A percentile compares a stretch with the other conserved stretches of the same genome.
Evolutionary conservation across 2,329 filamentous ascomycete genomes (phyloP).

Genomic region (Juglanconis oblonga): DNA sequence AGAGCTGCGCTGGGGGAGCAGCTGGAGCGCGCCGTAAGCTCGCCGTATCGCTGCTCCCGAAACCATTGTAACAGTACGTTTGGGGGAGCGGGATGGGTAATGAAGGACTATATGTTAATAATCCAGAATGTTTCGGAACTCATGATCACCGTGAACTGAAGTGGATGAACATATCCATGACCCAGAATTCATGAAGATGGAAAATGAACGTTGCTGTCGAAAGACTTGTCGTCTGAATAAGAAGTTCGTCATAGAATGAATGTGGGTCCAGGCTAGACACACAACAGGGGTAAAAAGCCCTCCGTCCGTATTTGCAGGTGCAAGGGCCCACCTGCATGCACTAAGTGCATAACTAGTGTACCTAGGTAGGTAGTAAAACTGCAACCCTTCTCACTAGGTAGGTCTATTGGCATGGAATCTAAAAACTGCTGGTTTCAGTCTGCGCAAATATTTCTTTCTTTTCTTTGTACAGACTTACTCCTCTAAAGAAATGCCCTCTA

Average conservation of each 20-base stretch:
- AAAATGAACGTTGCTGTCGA: background rate
- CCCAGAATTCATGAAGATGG: background rate
- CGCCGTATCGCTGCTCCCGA: slow-evolving; percentile 45
- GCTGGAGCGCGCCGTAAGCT: slow-evolving; percentile 26
- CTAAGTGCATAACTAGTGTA: background rate
- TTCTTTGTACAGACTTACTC: too few relatives aligned
- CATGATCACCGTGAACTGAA: slow-evolving; percentile 12
- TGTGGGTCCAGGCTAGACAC: too few relatives aligned
- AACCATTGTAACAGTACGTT: slow-evolving; percentile 37
- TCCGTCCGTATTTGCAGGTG: too few relatives aligned
- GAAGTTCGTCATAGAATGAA: background rate
- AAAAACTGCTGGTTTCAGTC: too few relatives aligned
- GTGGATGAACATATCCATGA: background rate
- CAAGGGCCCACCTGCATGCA: background rate
- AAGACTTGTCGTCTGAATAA: background rate
- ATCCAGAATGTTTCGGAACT: background rate
- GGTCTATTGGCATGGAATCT: too few relatives aligned
- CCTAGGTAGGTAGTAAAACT: too few relatives aligned
- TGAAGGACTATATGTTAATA: slow-evolving; percentile 10
- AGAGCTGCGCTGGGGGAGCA: slow-evolving; percentile 45
- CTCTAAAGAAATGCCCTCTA: too few relatives aligned
- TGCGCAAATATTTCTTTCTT: too few relatives aligned
- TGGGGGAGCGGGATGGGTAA: background rate
- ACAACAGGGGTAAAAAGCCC: too few relatives aligned
- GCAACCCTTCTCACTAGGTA: too few relatives aligned